Evolutionary conservation across 768 basidiomycete genomes (phyloP).

Genomic region (Epithele typhae): DNA sequence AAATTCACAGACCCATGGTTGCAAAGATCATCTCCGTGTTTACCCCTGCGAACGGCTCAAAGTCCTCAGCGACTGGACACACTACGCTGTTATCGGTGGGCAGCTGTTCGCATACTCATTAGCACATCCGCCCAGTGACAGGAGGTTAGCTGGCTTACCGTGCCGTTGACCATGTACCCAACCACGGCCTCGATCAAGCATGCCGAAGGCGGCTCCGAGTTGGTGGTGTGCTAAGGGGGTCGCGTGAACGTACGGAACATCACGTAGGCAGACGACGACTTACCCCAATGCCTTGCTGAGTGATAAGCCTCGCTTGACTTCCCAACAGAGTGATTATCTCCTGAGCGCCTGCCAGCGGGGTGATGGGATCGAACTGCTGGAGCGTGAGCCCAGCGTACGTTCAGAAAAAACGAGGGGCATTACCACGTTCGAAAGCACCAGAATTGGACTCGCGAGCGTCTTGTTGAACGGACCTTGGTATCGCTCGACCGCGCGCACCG

Average conservation of each 20-base stretch:
- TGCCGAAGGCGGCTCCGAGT: constrained; percentile 4
- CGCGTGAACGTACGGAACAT: too few relatives aligned
- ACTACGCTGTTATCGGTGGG: background rate
- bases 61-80: constrained; percentile 2
- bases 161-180: constrained; percentile 5
- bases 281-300: constrained; percentile 12
- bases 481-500: constrained; percentile 16
- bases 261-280: background rate
- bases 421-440: constrained; percentile 16
- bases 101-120: background rate
- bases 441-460: constrained; percentile 11
- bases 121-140: background rate
- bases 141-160: constrained; percentile 1
- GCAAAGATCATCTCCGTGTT: constrained; percentile 2
- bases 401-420: background rate
- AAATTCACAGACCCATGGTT: too few relatives aligned
- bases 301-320: constrained; percentile 5
- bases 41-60: constrained; percentile 2
- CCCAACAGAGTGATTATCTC: constrained; percentile 9
- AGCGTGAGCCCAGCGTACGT: background rate
- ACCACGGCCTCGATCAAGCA: background rate
- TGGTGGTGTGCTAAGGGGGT: constrained; percentile 2
- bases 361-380: constrained; percentile 12
- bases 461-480: constrained; percentile 19
- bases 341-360: constrained; percentile 13